Conservation (phyloP, 148 eudicot genomes). For the Nepenthes gracilis region DNA sequence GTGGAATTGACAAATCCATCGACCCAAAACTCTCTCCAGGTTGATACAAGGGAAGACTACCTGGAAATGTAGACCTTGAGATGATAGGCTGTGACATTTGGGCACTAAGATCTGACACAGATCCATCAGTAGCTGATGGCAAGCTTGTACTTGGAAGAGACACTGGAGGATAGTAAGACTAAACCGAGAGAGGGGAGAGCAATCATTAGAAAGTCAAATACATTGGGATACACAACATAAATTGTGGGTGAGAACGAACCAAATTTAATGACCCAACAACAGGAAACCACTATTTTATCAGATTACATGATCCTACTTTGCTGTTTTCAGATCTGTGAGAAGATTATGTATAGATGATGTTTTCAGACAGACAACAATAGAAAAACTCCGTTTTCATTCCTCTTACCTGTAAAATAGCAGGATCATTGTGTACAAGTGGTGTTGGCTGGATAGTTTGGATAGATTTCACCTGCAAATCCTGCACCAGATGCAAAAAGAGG, state of each 20-base stretch:
- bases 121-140: conserved; percentile 12
- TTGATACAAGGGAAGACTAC: conserved; percentile 22
- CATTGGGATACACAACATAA: neutral
- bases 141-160: conserved; percentile 17
- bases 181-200: neutral
- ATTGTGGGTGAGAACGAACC: neutral
- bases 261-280: neutral
- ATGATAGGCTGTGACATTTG: conserved; percentile 24
- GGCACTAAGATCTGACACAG: conserved; percentile 15
- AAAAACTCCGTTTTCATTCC: neutral
- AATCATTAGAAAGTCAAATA: neutral
- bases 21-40: conserved; percentile 23
- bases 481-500: conserved; percentile 1
- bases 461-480: conserved; percentile 62
- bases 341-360: neutral
- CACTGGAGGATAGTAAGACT: conserved; percentile 33
- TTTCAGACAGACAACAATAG: neutral
- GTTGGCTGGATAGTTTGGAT: conserved; percentile 34
- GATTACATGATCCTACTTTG: too few species aligned
- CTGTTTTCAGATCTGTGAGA: neutral
- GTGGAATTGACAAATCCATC: conserved; percentile 29
- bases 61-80: conserved; percentile 16
- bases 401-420: conserved; percentile 60
- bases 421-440: conserved; percentile 36
- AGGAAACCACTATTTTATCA: too few species aligned